These are phyloP conservation scores for Terfezia claveryi DNA, from an alignment of 495 filamentous ascomycete species.

Conservation along the genomic window DNA sequence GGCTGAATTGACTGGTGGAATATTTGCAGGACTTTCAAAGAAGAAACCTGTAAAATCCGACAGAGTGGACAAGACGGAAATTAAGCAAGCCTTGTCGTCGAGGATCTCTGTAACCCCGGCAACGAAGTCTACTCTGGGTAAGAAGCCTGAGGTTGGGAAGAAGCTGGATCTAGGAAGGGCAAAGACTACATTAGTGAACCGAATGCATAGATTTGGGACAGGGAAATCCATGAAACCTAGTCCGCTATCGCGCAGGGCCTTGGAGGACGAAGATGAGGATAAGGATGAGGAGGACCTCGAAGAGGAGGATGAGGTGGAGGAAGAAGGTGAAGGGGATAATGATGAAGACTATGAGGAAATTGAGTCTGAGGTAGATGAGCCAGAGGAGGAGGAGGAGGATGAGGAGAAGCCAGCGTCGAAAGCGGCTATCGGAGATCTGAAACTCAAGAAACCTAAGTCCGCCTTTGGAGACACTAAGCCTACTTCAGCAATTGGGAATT, in stretches of 20 bases:
- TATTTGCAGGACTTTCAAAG: constrained; percentile 4
- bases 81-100: background rate
- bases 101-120: background rate
- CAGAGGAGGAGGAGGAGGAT: constrained; percentile 27
- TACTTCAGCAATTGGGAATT: too few species aligned
- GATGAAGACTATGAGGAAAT: constrained; percentile 28
- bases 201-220: background rate
- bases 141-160: background rate
- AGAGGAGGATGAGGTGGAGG: constrained; percentile 20
- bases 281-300: constrained; percentile 28
- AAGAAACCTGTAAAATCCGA: constrained; percentile 20
- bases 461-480: too few species aligned
- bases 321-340: constrained; percentile 25
- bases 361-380: constrained; percentile 35
- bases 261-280: constrained; percentile 18
- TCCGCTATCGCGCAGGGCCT: constrained; percentile 1
- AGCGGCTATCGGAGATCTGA: constrained; percentile 19
- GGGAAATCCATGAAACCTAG: background rate
- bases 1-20: background rate
- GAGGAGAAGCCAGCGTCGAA: constrained; percentile 10
- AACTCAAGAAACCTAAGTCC: constrained; percentile 25
- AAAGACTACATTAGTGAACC: background rate
- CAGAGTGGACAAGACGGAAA: constrained; percentile 8
- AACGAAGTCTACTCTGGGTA: background rate
- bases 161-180: too few species aligned